Evolutionary conservation across 139 green algal species (phyloP).

Genomic region (Chlamydomonas incerta): DNA sequence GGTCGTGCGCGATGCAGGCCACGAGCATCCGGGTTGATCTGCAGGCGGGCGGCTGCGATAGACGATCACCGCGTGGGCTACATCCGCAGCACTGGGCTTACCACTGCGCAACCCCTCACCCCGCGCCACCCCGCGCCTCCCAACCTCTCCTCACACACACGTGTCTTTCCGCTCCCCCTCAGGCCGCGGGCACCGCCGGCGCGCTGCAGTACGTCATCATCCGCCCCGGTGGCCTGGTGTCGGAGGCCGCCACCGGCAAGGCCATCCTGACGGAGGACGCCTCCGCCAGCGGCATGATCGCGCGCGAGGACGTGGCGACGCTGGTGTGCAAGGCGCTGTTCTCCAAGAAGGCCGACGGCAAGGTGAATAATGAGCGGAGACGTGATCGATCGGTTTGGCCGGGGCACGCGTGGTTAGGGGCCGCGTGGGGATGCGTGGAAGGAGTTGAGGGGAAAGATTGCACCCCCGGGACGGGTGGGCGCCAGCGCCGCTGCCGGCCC

Average conservation of each 20-base stretch:
- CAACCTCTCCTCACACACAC: too few relatives aligned
- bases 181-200: conserved; percentile 36
- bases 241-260: conserved; percentile 72
- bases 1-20: too few relatives aligned
- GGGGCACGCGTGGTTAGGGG: too few relatives aligned
- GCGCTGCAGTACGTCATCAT: conserved; percentile 93
- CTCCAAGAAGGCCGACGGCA: conserved; percentile 79
- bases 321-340: conserved; percentile 85
- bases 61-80: too few relatives aligned
- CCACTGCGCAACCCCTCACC: neutral
- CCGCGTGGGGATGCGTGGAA: neutral
- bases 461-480: too few relatives aligned
- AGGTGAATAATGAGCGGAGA: conserved; percentile 40
- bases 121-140: too few relatives aligned
- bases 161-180: neutral
- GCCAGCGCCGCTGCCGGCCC: too few relatives aligned
- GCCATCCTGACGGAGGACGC: conserved; percentile 89
- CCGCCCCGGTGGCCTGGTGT: conserved; percentile 93
- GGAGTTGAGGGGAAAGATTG: too few relatives aligned
- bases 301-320: conserved; percentile 88
- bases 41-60: too few relatives aligned
- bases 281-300: conserved; percentile 73
- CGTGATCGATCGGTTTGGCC: too few relatives aligned
- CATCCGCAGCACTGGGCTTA: too few relatives aligned
- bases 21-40: too few relatives aligned